These are phyloP conservation scores for barley (Hordeum vulgare) DNA, from an alignment of 176 grass and related monocot species.

Conservation along the genomic window DNA sequence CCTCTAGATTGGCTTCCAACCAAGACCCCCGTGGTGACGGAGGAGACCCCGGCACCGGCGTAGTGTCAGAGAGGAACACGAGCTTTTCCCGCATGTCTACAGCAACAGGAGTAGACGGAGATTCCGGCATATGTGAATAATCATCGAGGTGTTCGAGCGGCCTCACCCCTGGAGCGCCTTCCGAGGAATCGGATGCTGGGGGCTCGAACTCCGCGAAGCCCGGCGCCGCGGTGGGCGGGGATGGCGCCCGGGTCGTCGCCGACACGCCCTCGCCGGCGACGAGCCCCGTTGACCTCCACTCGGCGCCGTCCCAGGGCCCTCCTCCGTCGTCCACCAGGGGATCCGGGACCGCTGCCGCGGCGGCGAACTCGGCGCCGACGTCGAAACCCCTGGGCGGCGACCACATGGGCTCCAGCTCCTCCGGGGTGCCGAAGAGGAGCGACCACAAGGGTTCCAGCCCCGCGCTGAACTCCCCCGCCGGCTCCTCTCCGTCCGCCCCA, in stretches of 20 bases:
- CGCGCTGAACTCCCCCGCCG: neutral
- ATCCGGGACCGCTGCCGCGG: constrained; percentile 16
- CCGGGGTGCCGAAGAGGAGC: constrained; percentile 27
- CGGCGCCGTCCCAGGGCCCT: constrained; percentile 36
- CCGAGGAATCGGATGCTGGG: neutral
- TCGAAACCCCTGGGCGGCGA: constrained; percentile 34
- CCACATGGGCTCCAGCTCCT: constrained; percentile 46
- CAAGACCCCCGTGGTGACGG: neutral
- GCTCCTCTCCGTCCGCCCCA: neutral
- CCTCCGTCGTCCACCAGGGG: constrained; percentile 15
- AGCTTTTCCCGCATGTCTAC: neutral
- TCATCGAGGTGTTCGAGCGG: neutral
- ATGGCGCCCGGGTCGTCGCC: neutral
- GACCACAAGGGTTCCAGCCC: constrained; percentile 31
- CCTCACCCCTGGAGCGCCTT: neutral
- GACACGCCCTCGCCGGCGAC: constrained; percentile 18
- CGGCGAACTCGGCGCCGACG: constrained; percentile 21
- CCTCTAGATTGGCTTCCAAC: constrained; percentile 11
- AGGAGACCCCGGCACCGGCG: neutral
- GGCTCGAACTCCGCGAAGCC: neutral
- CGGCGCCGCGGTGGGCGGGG: neutral
- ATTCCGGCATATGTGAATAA: neutral
- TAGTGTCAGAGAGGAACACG: neutral
- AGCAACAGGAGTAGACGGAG: constrained; percentile 5
- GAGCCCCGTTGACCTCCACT: constrained; percentile 34